Conservation (phyloP, 306 rosid genomes). For the Prunus mongolica region DNA sequence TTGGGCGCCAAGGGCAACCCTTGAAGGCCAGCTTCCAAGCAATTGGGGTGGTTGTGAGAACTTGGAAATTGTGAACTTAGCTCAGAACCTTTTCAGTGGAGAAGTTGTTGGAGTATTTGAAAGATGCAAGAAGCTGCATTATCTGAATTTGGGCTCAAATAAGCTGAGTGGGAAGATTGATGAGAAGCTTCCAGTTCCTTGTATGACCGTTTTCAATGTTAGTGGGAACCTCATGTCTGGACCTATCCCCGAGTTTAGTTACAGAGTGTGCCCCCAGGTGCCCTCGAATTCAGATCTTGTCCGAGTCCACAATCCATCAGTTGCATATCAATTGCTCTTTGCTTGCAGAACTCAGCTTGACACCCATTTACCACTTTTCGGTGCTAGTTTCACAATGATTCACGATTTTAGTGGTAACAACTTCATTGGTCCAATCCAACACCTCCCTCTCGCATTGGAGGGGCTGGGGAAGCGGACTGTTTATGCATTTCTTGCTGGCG, state of each 20-base stretch:
- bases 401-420: constrained; percentile 41
- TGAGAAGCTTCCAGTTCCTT: constrained; percentile 26
- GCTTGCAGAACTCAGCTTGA: constrained; percentile 22
- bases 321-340: constrained; percentile 16
- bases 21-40: constrained; percentile 26
- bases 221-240: constrained; percentile 30
- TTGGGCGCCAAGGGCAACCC: constrained; percentile 23
- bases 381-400: constrained; percentile 11
- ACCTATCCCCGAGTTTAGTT: constrained; percentile 19
- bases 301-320: constrained; percentile 1
- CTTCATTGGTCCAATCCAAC: constrained; percentile 30
- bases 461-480: constrained; percentile 9
- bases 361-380: constrained; percentile 5
- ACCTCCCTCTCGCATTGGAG: constrained; percentile 15
- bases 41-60: constrained; percentile 30
- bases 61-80: constrained; percentile 36
- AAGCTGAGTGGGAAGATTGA: constrained; percentile 24
- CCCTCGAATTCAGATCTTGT: constrained; percentile 8
- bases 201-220: constrained; percentile 24
- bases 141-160: constrained; percentile 34
- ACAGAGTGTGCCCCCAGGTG: constrained; percentile 12
- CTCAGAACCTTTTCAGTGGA: constrained; percentile 21
- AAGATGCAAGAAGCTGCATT: constrained; percentile 27
- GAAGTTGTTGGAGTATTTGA: constrained; percentile 27
- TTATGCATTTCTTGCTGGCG: constrained; percentile 35